Conservation (phyloP, 2,329 filamentous ascomycete genomes). For the Trichothecium sympodiale region DNA sequence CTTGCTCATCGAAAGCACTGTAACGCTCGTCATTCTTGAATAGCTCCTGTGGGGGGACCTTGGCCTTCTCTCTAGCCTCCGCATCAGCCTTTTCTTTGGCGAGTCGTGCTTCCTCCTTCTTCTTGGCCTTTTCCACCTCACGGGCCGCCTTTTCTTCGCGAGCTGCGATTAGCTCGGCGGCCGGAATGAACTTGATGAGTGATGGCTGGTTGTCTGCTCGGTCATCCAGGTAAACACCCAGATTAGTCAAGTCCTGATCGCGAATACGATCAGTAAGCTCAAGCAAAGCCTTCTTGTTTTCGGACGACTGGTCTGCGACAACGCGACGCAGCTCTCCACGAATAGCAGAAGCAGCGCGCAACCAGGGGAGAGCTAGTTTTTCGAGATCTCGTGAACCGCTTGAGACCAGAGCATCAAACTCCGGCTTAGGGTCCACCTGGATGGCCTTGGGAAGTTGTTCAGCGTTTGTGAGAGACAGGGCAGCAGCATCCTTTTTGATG, state of each 20-base stretch:
- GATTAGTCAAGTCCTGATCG: conserved; percentile 68
- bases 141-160: conserved; percentile 48
- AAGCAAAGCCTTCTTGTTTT: conserved; percentile 61
- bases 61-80: conserved; percentile 48
- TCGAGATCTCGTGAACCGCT: conserved; percentile 39
- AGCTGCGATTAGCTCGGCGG: conserved; percentile 43
- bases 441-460: conserved; percentile 32
- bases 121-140: conserved; percentile 47
- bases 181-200: conserved; percentile 57
- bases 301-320: conserved; percentile 29
- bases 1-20: conserved; percentile 71
- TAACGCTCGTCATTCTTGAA: conserved; percentile 50
- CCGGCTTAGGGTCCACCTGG: conserved; percentile 28
- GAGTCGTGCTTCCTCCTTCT: conserved; percentile 43
- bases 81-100: conserved; percentile 38
- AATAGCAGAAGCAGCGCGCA: conserved; percentile 42
- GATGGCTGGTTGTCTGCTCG: conserved; percentile 55
- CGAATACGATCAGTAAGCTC: conserved; percentile 69
- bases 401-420: conserved; percentile 34
- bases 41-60: conserved; percentile 41
- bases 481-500: conserved; percentile 33
- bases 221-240: conserved; percentile 84
- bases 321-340: conserved; percentile 53
- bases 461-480: conserved; percentile 34
- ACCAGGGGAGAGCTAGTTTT: conserved; percentile 41